Evolutionary conservation across 495 filamentous ascomycete species (phyloP).

Genomic region (Pseudomonodictys pantanalensis): DNA sequence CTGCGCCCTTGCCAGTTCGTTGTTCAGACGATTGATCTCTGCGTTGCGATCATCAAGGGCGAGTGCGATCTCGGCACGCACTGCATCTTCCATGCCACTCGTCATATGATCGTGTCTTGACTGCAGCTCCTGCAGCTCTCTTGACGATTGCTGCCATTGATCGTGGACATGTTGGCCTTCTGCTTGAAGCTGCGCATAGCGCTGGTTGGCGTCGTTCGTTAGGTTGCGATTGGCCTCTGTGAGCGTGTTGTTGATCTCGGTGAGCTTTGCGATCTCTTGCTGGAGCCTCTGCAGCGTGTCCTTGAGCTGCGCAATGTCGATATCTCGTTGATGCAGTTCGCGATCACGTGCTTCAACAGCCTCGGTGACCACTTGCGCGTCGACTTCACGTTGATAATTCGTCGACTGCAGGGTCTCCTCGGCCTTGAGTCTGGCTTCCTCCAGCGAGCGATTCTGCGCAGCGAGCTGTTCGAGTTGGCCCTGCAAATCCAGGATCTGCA

Average conservation of each 20-base stretch:
- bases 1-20: conserved; percentile 72
- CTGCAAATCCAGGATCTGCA: conserved; percentile 89
- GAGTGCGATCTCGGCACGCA: conserved; percentile 58
- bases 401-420: conserved; percentile 56
- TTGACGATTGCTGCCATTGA: conserved; percentile 46
- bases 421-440: conserved; percentile 65
- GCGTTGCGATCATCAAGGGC: conserved; percentile 69
- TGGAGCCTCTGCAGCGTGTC: conserved; percentile 74
- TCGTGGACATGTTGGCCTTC: conserved; percentile 49
- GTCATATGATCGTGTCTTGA: conserved; percentile 58
- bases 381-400: conserved; percentile 55
- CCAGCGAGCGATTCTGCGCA: conserved; percentile 74
- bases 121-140: conserved; percentile 63
- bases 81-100: conserved; percentile 60
- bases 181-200: conserved; percentile 58
- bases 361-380: conserved; percentile 51
- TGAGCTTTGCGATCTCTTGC: conserved; percentile 70
- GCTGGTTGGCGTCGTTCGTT: conserved; percentile 61
- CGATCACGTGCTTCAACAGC: conserved; percentile 56
- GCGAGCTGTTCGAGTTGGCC: conserved; percentile 71
- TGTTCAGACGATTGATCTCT: conserved; percentile 72
- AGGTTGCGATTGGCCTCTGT: conserved; percentile 66
- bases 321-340: conserved; percentile 60
- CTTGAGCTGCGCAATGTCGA: conserved; percentile 76
- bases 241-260: conserved; percentile 70